Base-by-base conservation (phyloP, 768 basidiomycete genomes). In the Cyclocybe aegerita region DNA sequence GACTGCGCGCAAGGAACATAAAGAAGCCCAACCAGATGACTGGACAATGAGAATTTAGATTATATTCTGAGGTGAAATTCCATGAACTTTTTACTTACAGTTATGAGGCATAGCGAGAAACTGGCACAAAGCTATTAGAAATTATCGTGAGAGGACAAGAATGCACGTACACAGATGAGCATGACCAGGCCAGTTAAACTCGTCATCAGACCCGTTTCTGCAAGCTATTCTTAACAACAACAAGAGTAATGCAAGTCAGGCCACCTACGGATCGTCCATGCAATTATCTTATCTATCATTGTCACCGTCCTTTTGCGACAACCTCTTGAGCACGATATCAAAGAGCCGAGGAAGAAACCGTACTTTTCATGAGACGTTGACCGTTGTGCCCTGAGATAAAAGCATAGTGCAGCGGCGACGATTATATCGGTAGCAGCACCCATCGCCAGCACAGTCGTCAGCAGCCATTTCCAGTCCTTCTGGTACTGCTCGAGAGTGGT, bases 351-450 rank as follows among this genome's bases (percentile, higher is more conserved):
- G 4, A 5, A 23, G 23, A 23, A 23, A 5, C 5, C 23, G 23
- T 23, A 23, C 23, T 23, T 23, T 23, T 23, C 23, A 23, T 23
- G 23, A 1, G 23, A 23, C 23, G 23, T 23, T 5, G 23, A 23
- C 23, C 23, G 3, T 23, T 23, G 23, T 23, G 23, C 23, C 23
- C 46, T 52, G 31, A 65, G 43, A 40, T 59, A 57, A 49, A 52
- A 65, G 34, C 62, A 63, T 30, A 60, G 44, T 1, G 54, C 34
- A 4, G 17, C 41, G n/a, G 59, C 58, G 6, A 65, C 17, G 1
- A 60, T 48, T 5, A 54, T 34, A 36, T 64, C 64, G 3, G 51
- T 54, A 5, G 37, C 39, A 9, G 56, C 60, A 9, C 61, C 61
- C 11, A 61, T 31, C 14, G 48, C 44, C 2, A 66, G 37, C 9